Base-by-base conservation (phyloP, 345 rosid genomes). In the Lepidium aucheri region DNA sequence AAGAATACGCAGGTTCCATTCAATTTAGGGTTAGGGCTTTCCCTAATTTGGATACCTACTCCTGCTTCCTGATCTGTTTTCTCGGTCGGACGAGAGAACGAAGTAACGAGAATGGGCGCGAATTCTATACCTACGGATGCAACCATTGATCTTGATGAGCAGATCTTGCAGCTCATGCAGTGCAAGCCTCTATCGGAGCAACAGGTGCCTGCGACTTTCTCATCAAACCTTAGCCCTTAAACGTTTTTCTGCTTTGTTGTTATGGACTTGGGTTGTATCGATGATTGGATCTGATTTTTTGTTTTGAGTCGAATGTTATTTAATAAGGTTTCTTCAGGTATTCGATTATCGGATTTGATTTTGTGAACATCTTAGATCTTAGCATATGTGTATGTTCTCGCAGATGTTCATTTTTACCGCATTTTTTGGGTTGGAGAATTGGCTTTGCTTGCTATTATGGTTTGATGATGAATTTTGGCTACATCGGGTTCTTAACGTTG, bases 111-210 rank as follows among this genome's bases (percentile, higher is more conserved):
- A 65, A 87, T 90, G 95, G 92, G 95, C 57, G 85, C 86, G 24
- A 80, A 82, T 76, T 78, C 89, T 41, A 59, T 76, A 53, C 75
- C 95, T 58, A 62, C 82, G 12, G 90, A 87, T 26, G 68, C 92
- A 47, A 77, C 77, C 52, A 51, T 70, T 77, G 92, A 86, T 74
- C 87, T 89, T 15, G 88, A 88, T 68, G 91, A 85, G 69, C 91
- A 87, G 87, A 85, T 87, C 85, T 78, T 84, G 63, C 90, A 84
- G 86, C 90, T 87, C 60, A 87, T 82, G 86, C 95, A 87, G 83
- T 87, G 95, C 85, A 88, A 85, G 78, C 95, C 95, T 11, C 87
- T 88, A 38, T 88, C 91, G 4, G 95, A 88, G 79, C 87, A 77
- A 47, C 89, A 88, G 95, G 95, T 88, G 33, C 35, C 44, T 43